Percentiles rank a stretch among this genome's conserved stretches.
Evolutionary conservation across 1,139 yeast species (phyloP).

Genomic region (Geotrichum reessii): DNA sequence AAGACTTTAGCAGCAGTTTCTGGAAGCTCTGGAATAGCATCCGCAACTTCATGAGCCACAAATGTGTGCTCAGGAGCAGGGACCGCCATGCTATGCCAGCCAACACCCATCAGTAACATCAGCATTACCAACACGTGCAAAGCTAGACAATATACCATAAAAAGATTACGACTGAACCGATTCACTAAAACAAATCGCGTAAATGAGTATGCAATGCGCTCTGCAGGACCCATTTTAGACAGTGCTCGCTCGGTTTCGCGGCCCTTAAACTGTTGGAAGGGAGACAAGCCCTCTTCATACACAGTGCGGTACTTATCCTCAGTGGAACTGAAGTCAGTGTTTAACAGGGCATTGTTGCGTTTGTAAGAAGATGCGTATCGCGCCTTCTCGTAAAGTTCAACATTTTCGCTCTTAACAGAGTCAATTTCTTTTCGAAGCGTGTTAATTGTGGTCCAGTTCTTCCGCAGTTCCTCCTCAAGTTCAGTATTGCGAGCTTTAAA

Average conservation of each 20-base stretch:
- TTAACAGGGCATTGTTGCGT: not conserved
- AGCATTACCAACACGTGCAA: constrained; percentile 70
- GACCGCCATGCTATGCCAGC: constrained; percentile 12
- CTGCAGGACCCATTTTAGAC: constrained; percentile 69
- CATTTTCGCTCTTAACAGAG: constrained; percentile 64
- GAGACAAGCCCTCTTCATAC: constrained; percentile 77
- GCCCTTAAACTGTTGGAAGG: constrained; percentile 75
- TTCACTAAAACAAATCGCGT: constrained; percentile 73
- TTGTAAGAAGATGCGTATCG: constrained; percentile 54
- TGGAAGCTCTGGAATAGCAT: constrained; percentile 15
- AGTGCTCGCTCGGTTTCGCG: constrained; percentile 72
- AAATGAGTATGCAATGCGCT: constrained; percentile 67
- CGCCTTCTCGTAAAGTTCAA: constrained; percentile 73
- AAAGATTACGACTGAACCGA: constrained; percentile 63
- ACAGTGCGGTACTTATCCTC: constrained; percentile 56
- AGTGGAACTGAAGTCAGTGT: constrained; percentile 36
- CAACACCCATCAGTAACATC: constrained; percentile 52
- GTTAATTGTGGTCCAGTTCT: constrained; percentile 47
- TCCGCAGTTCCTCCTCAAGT: constrained; percentile 73
- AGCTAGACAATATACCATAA: constrained; percentile 66
- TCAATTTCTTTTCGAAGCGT: constrained; percentile 63
- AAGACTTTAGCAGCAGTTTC: not conserved
- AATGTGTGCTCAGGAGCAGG: constrained; percentile 15
- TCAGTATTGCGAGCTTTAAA: constrained; percentile 76
- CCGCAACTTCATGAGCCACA: constrained; percentile 9